phyloP scores from a whole-genome alignment of 208 protist genomes.

The Phytomonas serpens region DNA sequence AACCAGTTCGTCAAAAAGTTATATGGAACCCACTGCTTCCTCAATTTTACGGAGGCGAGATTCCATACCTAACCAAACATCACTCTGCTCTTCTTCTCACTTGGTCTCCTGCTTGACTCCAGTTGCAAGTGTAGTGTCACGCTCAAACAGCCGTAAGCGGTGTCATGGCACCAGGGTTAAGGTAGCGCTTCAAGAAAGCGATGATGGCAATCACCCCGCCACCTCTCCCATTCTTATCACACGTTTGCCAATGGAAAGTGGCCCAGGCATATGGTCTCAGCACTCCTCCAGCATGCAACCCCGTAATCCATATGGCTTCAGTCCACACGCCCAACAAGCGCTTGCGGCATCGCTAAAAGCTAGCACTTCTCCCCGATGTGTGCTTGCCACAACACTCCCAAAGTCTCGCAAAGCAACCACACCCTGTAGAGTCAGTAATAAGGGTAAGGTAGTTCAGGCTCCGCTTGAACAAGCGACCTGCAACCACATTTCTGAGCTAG shows the following conservation, averaged over 20 bases:
- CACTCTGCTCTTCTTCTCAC: not conserved
- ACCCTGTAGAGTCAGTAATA: not conserved
- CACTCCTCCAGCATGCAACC: not conserved
- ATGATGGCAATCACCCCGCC: not conserved
- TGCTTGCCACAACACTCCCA: not conserved
- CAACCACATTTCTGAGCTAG: not conserved
- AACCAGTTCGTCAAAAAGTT: not conserved
- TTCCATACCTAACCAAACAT: not conserved
- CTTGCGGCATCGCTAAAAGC: conserved; percentile 4
- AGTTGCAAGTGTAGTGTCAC: not conserved
- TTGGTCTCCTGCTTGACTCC: not conserved
- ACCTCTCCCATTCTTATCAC: conserved; percentile 26
- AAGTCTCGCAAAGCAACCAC: not conserved
- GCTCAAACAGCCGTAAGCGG: not conserved
- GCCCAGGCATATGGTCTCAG: conserved; percentile 55
- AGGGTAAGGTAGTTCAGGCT: not conserved
- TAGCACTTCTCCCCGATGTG: not conserved
- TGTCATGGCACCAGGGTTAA: not conserved
- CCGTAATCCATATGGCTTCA: conserved; percentile 26
- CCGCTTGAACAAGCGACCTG: not conserved
- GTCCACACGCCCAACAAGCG: conserved; percentile 8
- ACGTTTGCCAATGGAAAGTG: conserved; percentile 48
- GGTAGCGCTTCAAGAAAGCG: not conserved
- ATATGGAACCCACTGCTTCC: not conserved
- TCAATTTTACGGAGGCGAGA: not conserved